Evolutionary conservation across 108 stramenopile genomes (phyloP), one percentile per base, ranked within the genome.

Genomic region (Fragilaria radians): DNA sequence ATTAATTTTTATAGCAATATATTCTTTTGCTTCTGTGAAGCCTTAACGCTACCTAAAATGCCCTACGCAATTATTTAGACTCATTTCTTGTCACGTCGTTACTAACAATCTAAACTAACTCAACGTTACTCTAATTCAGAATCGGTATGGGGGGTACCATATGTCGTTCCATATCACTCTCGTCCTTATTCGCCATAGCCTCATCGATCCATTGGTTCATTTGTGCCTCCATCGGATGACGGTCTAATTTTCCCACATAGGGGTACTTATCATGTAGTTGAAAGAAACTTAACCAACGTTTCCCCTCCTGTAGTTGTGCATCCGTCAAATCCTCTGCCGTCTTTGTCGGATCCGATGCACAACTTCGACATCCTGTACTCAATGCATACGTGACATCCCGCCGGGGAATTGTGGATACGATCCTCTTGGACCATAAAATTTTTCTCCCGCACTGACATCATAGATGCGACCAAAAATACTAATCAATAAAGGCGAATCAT

Each of bases 191-290:
- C 36, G 36, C 36, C 7, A 42, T 42, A 42, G 36, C 36, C 36
- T 42, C 36, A 42, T 42, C 36, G 14, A 42, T 42, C 36, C 36
- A 42, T 42, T 42, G 11, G 14, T 42, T 42, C 36, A 42, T 42
- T 14, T 42, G 7, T 7, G 36, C 36, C 36, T 42, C 36, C 36
- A 42, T 42, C 11, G 36, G 36, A 42, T 42, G 7, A 7, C 14
- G 7, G 14, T 42, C 36, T 14, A 42, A 26, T 57, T 42, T 65
- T 19, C 88, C 88, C 28, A 89, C 77, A 47, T 76, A 80, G 27
- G 72, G 64, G 61, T 89, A 89, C 54, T 86, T 86, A 57, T 89
- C 88, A 59, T 89, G 88, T 29, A 79, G 67, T 56, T 89, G 75
- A 65, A 80, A 89, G 46, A 84, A 70, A 30, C 73, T 73, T 28